These are phyloP conservation scores for Nidula niveotomentosa DNA, from an alignment of 1,284 basidiomycete genomes.

Conservation along the genomic window DNA sequence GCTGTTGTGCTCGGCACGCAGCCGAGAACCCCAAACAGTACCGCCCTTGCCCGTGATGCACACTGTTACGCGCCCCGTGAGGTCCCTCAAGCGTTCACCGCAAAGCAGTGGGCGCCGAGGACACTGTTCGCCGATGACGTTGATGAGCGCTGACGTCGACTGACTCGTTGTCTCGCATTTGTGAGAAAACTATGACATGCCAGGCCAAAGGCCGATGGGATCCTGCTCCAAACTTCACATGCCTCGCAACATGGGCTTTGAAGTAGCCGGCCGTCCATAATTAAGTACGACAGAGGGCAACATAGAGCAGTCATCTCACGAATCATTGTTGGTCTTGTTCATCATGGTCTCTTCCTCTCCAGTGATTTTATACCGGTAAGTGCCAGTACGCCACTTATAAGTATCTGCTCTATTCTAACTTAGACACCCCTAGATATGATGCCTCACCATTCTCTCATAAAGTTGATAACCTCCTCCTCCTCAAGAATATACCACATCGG, in stretches of 20 bases:
- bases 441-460: conserved; percentile 53
- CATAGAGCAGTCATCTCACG: not conserved
- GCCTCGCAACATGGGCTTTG: not conserved
- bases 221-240: not conserved
- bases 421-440: conserved; percentile 38
- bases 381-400: no score
- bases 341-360: conserved; percentile 16
- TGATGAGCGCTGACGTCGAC: no score
- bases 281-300: no score
- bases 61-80: no score
- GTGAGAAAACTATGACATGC: no score
- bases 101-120: no score
- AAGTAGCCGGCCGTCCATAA: conserved; percentile 4
- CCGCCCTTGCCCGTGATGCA: no score
- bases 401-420: not conserved
- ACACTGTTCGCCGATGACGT: no score
- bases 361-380: conserved; percentile 43
- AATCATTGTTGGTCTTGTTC: not conserved
- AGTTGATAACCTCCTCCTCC: conserved; percentile 45
- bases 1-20: no score
- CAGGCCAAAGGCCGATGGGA: not conserved
- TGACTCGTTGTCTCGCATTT: no score
- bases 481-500: conserved; percentile 48
- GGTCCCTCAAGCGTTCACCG: no score
- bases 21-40: no score